Base-by-base conservation (phyloP, 2,329 filamentous ascomycete genomes). In the Apiospora kogelbergensis region DNA sequence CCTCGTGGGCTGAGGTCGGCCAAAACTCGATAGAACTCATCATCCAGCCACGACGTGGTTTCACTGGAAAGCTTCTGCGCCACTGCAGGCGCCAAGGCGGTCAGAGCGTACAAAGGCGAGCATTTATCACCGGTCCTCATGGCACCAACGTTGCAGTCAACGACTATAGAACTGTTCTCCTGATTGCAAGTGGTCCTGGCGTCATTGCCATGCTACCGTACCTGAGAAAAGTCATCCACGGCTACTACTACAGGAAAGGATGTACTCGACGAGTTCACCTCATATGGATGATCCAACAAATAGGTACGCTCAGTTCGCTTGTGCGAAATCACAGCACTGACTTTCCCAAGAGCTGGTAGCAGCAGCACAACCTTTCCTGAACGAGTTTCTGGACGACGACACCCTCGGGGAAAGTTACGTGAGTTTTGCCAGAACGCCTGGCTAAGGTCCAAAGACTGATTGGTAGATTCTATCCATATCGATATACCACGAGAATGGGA, bases 91-190 rank as follows among this genome's bases (percentile, higher is more conserved):
- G 33, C 30, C 42, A 67, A 33, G 46, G 40, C 15, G 44, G 33
- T 30, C 20, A 42, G 26, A 63, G n/a, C 48, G 24, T 41, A 48
- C 37, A 41, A 24, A 33, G 33, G 24, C 46, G 46, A 42, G 66
- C 66, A 42, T 44, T 60, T 20, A 24, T 67, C 48, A 67, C 41
- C 66, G 66, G 66, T n/a, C 66, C 66, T 42, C 40, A 67, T 63
- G 66, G 66, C 24, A 33, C 15, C 4, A 63, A 17, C 46, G 24
- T 63, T 63, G 41, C 48, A 33, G 66, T 67, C n/a, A 48, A 42
- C 6, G 66, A 67, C 57, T 67, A 63, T 53, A 63, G 48, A 44
- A 53, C 44, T 41, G 66, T 67, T 24, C 66, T 67, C 20, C 48
- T 67, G 30, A 37, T 67, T 60, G 48, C 66, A 63, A 67, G 40